Evolutionary conservation across 768 basidiomycete species (phyloP).

Genomic region (Tricholoma sp.): DNA sequence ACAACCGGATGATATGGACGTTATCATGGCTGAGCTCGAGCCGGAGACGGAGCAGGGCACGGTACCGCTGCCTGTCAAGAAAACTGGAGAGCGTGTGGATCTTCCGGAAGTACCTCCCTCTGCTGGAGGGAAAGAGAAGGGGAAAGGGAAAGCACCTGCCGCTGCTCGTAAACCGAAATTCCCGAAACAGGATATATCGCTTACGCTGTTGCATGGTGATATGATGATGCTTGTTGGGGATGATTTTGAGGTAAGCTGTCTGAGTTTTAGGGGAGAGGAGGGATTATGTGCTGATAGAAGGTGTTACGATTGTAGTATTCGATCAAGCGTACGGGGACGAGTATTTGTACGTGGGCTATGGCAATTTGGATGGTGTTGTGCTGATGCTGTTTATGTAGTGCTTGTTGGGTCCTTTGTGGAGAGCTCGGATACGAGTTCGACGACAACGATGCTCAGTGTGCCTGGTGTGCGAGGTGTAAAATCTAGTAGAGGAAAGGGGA

Average conservation of each 20-base stretch:
- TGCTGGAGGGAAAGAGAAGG: not conserved
- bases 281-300: not conserved
- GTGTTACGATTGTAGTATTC: conserved; percentile 29
- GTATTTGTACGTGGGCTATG: conserved; percentile 31
- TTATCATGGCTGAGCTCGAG: not conserved
- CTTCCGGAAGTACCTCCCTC: not conserved
- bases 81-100: no score
- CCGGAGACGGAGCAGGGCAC: not conserved
- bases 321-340: conserved; percentile 38
- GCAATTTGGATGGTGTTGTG: not conserved
- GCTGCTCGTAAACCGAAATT: not conserved
- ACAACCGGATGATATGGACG: conserved; percentile 1
- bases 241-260: conserved; percentile 35
- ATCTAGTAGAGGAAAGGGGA: not conserved
- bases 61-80: no score
- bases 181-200: conserved; percentile 16
- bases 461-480: not conserved
- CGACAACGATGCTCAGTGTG: no score
- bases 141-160: not conserved
- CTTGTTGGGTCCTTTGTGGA: conserved; percentile 10
- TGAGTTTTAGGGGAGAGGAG: not conserved
- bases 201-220: conserved; percentile 42
- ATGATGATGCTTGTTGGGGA: conserved; percentile 35
- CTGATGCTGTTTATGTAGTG: conserved; percentile 8
- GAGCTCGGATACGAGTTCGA: not conserved